These are phyloP conservation scores for Panicum miliaceum DNA, from an alignment of 176 grass and related monocot species.

Conservation along the genomic window DNA sequence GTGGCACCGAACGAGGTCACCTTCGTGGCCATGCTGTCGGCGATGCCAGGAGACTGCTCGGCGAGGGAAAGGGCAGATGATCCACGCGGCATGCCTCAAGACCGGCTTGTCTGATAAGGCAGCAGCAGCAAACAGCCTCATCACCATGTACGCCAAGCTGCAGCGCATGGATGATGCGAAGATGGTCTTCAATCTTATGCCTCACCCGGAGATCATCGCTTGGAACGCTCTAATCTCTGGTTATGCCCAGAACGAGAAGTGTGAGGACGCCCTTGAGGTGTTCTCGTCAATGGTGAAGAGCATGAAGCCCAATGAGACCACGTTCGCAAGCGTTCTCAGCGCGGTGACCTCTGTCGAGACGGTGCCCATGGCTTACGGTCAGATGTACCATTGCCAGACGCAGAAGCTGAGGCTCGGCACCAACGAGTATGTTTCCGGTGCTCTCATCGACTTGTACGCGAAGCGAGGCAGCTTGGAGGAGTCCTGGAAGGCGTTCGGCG, in stretches of 20 bases:
- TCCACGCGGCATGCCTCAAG: constrained; percentile 67
- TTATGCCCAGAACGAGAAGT: constrained; percentile 74
- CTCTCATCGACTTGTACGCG: constrained; percentile 92
- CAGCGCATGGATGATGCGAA: constrained; percentile 53
- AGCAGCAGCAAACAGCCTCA: constrained; percentile 70
- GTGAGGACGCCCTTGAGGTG: constrained; percentile 55
- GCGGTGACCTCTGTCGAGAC: constrained; percentile 62
- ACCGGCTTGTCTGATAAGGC: constrained; percentile 47
- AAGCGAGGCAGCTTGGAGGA: constrained; percentile 76
- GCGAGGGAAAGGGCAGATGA: constrained; percentile 64
- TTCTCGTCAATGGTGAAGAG: constrained; percentile 64
- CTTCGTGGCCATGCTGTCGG: constrained; percentile 72
- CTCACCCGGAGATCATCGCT: constrained; percentile 57
- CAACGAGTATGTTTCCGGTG: constrained; percentile 64
- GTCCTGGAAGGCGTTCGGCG: constrained; percentile 57
- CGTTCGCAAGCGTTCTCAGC: constrained; percentile 75
- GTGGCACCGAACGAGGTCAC: constrained; percentile 85
- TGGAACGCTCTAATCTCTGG: constrained; percentile 88
- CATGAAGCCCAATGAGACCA: constrained; percentile 67
- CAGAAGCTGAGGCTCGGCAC: constrained; percentile 55
- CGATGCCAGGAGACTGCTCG: constrained; percentile 42
- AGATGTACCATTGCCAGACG: constrained; percentile 63
- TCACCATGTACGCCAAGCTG: constrained; percentile 87
- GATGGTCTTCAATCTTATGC: constrained; percentile 59
- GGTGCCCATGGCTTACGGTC: constrained; percentile 68